phyloP scores from a whole-genome alignment of 2,329 filamentous ascomycete genomes.

The Monosporascus sp. region DNA sequence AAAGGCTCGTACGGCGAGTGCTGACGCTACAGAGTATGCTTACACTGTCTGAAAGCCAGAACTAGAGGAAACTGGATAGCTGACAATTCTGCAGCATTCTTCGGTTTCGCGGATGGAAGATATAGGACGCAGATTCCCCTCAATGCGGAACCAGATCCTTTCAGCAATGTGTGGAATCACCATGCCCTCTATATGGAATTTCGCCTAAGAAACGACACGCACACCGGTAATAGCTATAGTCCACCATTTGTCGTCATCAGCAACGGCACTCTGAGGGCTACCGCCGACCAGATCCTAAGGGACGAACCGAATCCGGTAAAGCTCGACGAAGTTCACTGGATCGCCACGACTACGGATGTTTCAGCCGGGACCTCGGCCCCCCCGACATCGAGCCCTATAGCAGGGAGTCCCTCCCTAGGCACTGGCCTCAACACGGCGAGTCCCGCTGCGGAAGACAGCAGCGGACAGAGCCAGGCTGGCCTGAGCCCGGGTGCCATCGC shows the following conservation, averaged over 20 bases:
- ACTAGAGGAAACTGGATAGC: not conserved
- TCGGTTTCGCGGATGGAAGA: rapidly evolving
- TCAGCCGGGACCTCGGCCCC: no score
- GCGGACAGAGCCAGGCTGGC: conserved; percentile 1
- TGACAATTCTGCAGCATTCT: not conserved
- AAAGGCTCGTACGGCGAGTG: not conserved
- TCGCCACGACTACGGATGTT: not conserved
- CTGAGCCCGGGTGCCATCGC: conserved; percentile 20
- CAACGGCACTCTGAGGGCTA: rapidly evolving
- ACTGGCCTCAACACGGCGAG: no score
- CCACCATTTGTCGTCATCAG: not conserved
- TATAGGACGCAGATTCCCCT: not conserved
- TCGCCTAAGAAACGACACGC: not conserved
- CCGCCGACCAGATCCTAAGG: rapidly evolving
- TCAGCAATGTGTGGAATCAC: not conserved
- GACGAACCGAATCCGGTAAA: no score
- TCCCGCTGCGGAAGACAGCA: not conserved
- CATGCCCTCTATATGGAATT: not conserved
- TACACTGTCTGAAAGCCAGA: not conserved
- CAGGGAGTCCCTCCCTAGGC: no score
- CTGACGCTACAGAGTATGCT: not conserved
- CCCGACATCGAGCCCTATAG: no score
- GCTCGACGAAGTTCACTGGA: not conserved
- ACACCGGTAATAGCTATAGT: not conserved
- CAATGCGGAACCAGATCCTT: rapidly evolving